Evolutionary conservation across 179 eudicot species (phyloP).

Genomic region (Pouteria campechiana): DNA sequence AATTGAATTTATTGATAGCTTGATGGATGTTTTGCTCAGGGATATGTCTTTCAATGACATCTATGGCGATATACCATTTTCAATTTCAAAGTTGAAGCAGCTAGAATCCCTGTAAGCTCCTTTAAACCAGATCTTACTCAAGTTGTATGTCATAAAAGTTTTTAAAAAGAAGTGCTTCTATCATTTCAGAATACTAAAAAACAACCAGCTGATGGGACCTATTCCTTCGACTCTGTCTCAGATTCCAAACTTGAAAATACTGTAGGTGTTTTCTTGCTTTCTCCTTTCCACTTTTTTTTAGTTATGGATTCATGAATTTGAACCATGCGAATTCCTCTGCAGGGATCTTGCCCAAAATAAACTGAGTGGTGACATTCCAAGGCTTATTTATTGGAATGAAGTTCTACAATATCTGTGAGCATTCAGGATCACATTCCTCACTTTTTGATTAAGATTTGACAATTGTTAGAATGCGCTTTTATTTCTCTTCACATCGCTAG

Average conservation of each 20-base stretch:
- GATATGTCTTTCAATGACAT: constrained; percentile 86
- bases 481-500: too few species aligned
- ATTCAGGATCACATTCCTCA: not conserved
- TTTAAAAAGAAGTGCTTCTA: too few species aligned
- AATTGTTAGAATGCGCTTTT: too few species aligned
- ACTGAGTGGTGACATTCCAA: constrained; percentile 86
- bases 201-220: constrained; percentile 83
- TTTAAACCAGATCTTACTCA: too few species aligned
- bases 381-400: constrained; percentile 97
- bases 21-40: constrained; percentile 19
- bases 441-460: not conserved
- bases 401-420: constrained; percentile 94
- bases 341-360: constrained; percentile 94
- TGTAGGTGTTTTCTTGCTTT: constrained; percentile 34
- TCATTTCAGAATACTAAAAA: constrained; percentile 72
- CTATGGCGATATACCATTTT: constrained; percentile 86
- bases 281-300: not conserved
- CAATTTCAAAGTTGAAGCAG: constrained; percentile 86
- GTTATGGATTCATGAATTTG: not conserved
- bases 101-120: constrained; percentile 66
- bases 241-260: constrained; percentile 76
- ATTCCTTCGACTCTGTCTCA: constrained; percentile 95
- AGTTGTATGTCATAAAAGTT: too few species aligned
- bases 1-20: too few species aligned
- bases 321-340: not conserved